A percentile compares a stretch with the other conserved stretches of the same genome.
Conservation (phyloP, 2,329 filamentous ascomycete species). For the Trichoderma afroharzianum region DNA sequence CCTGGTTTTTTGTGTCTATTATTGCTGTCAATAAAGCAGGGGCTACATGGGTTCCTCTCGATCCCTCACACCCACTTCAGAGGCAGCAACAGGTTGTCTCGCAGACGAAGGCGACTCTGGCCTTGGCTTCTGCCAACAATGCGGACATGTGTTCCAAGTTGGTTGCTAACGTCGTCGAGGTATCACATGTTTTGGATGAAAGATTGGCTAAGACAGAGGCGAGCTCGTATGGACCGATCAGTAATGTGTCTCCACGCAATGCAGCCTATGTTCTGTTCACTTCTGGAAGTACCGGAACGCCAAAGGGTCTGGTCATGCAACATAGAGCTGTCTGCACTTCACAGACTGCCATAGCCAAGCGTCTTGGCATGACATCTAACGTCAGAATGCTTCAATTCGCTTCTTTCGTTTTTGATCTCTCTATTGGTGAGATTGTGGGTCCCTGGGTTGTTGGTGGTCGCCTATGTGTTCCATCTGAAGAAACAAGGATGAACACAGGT, state of each 20-base stretch:
- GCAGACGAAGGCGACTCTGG: slow-evolving; percentile 17
- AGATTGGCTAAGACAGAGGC: neutral
- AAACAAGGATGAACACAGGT: slow-evolving; percentile 8
- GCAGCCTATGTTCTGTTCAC: slow-evolving; percentile 21
- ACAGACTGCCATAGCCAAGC: slow-evolving; percentile 5
- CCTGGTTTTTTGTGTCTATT: slow-evolving; percentile 22
- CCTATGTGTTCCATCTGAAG: slow-evolving; percentile 20
- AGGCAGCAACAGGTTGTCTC: slow-evolving; percentile 17
- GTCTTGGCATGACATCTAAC: slow-evolving; percentile 1
- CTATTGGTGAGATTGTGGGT: slow-evolving; percentile 19
- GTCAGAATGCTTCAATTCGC: slow-evolving; percentile 21
- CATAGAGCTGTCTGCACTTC: slow-evolving; percentile 17
- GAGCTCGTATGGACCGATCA: neutral
- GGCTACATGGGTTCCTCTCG: slow-evolving; percentile 21
- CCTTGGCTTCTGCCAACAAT: slow-evolving; percentile 17
- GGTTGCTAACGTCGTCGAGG: slow-evolving; percentile 14
- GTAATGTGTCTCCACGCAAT: slow-evolving; percentile 12
- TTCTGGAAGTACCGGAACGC: slow-evolving; percentile 20
- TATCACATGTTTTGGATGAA: neutral
- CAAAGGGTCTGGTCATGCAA: slow-evolving; percentile 21
- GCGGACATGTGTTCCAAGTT: slow-evolving; percentile 23
- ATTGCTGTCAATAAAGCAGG: slow-evolving; percentile 23
- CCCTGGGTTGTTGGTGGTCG: slow-evolving; percentile 18
- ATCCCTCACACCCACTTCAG: slow-evolving; percentile 19
- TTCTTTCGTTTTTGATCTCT: slow-evolving; percentile 22